Percentiles rank a stretch among this genome's conserved stretches.
phyloP scores from a whole-genome alignment of 371 early-diverging fungal species.

The Batkoa obscura region DNA sequence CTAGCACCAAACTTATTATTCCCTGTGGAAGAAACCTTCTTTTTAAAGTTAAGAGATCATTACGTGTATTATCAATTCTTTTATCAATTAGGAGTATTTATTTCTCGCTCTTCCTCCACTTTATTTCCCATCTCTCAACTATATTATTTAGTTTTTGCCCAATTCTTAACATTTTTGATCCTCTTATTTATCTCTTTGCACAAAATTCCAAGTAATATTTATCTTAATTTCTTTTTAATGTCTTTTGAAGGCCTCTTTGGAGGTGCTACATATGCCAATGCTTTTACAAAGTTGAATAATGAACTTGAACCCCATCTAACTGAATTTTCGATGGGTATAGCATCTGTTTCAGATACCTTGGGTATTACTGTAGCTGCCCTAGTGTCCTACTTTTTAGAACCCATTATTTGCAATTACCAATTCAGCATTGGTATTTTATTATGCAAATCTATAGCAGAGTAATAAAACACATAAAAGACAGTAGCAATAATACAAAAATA shows the following conservation, averaged over 20 bases:
- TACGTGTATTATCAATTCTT: constrained; percentile 21
- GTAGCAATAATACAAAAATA: too few species aligned
- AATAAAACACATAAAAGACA: too few species aligned
- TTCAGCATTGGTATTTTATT: neutral
- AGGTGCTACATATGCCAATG: constrained; percentile 23
- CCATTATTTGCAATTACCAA: constrained; percentile 16
- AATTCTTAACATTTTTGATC: constrained; percentile 13
- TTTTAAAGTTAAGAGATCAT: constrained; percentile 17
- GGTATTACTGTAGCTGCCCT: constrained; percentile 23
- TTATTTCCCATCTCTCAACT: constrained; percentile 12
- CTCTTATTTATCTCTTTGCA: constrained; percentile 13
- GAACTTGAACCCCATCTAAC: constrained; percentile 10
- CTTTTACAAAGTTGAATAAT: constrained; percentile 14
- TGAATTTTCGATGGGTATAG: constrained; percentile 23
- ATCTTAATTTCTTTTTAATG: constrained; percentile 15
- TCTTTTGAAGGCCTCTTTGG: constrained; percentile 24
- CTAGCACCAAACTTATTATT: constrained; percentile 18
- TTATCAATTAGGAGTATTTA: constrained; percentile 18
- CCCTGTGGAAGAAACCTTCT: constrained; percentile 17
- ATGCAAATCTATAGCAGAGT: neutral
- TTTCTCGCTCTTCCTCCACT: constrained; percentile 16
- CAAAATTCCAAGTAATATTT: constrained; percentile 11
- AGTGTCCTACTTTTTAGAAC: constrained; percentile 17
- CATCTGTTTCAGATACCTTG: constrained; percentile 18
- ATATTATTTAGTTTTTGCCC: constrained; percentile 15